Base-by-base conservation (phyloP, 23 red algal species). In the Rhodosorus marinus region DNA sequence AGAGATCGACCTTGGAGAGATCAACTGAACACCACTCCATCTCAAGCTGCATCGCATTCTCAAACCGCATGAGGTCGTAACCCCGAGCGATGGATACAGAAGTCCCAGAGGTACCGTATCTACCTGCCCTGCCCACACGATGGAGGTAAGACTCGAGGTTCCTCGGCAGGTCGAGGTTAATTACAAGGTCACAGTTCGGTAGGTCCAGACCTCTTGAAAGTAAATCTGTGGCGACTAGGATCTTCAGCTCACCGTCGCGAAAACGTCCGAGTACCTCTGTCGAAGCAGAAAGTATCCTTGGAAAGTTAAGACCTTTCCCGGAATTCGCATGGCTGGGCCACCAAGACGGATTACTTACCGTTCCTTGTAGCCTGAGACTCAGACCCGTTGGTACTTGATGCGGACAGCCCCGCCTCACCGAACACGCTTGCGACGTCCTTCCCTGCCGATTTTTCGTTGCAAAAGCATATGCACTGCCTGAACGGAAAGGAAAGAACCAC, bases 131-230 rank as follows among this genome's bases (percentile, higher is more conserved):
- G 8, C 86, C 86, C 22, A 93, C 86, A 6, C 86, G 76, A 57
- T 93, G 86, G 47, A 93, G 45, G 41, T 93, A 93, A 11, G 86
- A 83, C 48, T 80, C 86, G 3, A 55, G 54, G 9, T 93, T 43
- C 20, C 72, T 53, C 2, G 86, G 86, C 24, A 83, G 63, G 42
- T 93, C 86, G 32, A 82, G 69, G 28, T 93, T 70, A 8, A 93
- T 49, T 8, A 93, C 77, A 0, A 93, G 47, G 45, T 82, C 69
- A 34, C 74, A 76, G n/a, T 33, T 59, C 34, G 63, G 60, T 14
- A 93, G 48, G 38, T 93, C 86, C 1, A 82, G 54, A 11, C 86
- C 86, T 4, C 86, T 50, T 17, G 86, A 70, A 55, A 93, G 59
- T 57, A 93, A 56, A 47, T 93, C 86, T 4, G 73, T 72, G 29